Base-by-base conservation (phyloP, 805 yeast species). In the Lipomyces yamanashiensis region DNA sequence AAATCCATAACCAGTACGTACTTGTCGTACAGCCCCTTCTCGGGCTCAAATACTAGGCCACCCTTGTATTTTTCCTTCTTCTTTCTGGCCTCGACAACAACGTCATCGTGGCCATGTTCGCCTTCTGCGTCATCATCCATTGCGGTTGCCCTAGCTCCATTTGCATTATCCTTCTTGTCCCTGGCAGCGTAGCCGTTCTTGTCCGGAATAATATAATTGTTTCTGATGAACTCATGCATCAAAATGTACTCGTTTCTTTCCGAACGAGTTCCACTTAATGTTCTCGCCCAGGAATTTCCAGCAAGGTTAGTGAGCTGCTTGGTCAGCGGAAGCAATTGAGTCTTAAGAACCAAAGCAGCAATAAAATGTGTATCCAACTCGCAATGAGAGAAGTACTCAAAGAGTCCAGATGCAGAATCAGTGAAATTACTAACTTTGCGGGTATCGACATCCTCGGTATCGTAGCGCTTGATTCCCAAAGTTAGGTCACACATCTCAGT, bases 201-300 rank as follows among this genome's bases (percentile, higher is more conserved):
- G 74, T 95, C 98, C 0, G 99, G 99, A 2, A 92, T 90, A 70
- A 95, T 85, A 72, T 81, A 93, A 10, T 87, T 87, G 71, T 87
- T 85, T 71, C 87, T 84, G 9, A 87, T 82, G 76, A 95, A 95
- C 77, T 95, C 98, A 75, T 95, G 99, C 60, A 95, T 78, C 75
- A 95, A 80, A 82, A 95, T 90, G 74, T 79, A 95, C 75, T 95
- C 98, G 77, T 93, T 93, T 78, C 99, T 84, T 71, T 96, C 98
- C 9, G 97, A 96, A 71, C 99, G 84, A 0, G 98, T 91, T 76
- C 99, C 99, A 57, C 91, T 87, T 56, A 95, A 80, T 0, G 99
- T 95, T 67, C 90, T 92, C 1, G 96, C 84, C 99, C 99, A 95
- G 0, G 97, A 93, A 75, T 95, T 95, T 71, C 99, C 99, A 0